Evolutionary conservation across 1,284 basidiomycete genomes (phyloP), one percentile per base, ranked within the genome.

Genomic region (Pholiota adiposa): DNA sequence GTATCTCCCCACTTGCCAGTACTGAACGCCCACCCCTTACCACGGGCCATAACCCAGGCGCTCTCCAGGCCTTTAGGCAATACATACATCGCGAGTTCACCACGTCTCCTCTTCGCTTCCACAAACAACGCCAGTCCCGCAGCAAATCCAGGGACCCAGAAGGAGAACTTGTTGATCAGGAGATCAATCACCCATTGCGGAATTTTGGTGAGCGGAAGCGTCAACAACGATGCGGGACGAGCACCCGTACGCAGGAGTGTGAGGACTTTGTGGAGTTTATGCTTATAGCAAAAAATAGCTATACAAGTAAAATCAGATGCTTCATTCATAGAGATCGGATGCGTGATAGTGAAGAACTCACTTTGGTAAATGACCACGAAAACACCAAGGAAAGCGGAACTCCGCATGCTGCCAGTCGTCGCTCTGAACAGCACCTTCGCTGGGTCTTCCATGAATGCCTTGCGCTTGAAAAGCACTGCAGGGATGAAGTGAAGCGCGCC

Each of bases 51-150:
- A 1, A 88, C 82, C 96, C 96, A 98, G 11, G 87, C 86, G 58
- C 91, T 92, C 77, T 97, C 94, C 46, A 97, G 73, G 0, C 87
- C 93, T 74, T 95, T 94, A n/a, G 96, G 96, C 40, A 98, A 77
- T 3, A 95, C 94, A 73, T 97, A 99, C 89, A 97, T 96, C 27
- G 96, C 94, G 63, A 97, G 77, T 75, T 97, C 94, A 2, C 86
- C 87, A 12, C 94, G 81, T 14, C 94, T 79, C 53, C 87, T 79
- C 73, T 87, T 90, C 70, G 95, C 94, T 70, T 99, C 97, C 3
- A 97, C 84, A 57, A 98, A 88, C 40, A 98, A 79, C 12, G 93
- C 85, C 2, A 96, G 69, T 16, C 91, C 94, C 8, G 92, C 84
- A 4, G 88, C 72, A 60, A 96, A 83, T 0, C 96, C 96, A 4